phyloP scores from a whole-genome alignment of 2,329 filamentous ascomycete genomes.

The Paecilomyces dactylethromorphus region DNA sequence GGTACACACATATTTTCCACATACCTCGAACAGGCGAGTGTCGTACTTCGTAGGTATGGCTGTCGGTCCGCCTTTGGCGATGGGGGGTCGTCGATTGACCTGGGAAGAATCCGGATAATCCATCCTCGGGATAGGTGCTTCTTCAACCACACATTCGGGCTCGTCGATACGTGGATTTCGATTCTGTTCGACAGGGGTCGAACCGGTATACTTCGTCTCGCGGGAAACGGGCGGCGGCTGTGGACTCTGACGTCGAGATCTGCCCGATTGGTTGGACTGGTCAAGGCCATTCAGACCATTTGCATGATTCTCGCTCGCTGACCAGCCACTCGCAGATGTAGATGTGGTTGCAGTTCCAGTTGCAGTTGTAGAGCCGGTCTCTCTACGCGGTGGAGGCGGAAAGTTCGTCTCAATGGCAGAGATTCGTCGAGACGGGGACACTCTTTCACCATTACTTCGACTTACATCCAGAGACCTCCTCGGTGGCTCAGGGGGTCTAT shows the following conservation, averaged over 20 bases:
- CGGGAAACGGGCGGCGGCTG: conserved; percentile 23
- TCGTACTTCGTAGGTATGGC: conserved; percentile 84
- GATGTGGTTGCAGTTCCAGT: conserved; percentile 7
- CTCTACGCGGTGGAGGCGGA: conserved; percentile 26
- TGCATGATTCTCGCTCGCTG: not conserved
- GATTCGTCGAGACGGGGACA: conserved; percentile 8
- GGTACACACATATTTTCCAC: conserved; percentile 79
- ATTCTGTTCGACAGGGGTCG: conserved; percentile 1
- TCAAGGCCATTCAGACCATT: not conserved
- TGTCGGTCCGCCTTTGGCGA: conserved; percentile 62
- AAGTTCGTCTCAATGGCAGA: conserved; percentile 16
- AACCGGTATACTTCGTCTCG: conserved; percentile 11
- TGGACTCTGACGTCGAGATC: conserved; percentile 12
- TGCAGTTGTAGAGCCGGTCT: conserved; percentile 8
- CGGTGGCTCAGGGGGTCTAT: not conserved
- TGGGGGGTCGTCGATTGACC: conserved; percentile 76
- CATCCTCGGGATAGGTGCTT: conserved; percentile 46
- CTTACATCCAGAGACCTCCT: conserved; percentile 9
- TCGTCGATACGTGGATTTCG: conserved; percentile 41
- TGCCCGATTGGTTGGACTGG: not conserved
- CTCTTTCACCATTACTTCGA: conserved; percentile 3
- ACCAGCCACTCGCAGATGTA: conserved; percentile 7
- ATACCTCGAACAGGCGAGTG: conserved; percentile 77
- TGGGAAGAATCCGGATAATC: conserved; percentile 80
- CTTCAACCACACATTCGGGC: conserved; percentile 42